These are phyloP conservation scores for Nitzschia putrida DNA, from an alignment of 108 stramenopile genomes.

Conservation along the genomic window DNA sequence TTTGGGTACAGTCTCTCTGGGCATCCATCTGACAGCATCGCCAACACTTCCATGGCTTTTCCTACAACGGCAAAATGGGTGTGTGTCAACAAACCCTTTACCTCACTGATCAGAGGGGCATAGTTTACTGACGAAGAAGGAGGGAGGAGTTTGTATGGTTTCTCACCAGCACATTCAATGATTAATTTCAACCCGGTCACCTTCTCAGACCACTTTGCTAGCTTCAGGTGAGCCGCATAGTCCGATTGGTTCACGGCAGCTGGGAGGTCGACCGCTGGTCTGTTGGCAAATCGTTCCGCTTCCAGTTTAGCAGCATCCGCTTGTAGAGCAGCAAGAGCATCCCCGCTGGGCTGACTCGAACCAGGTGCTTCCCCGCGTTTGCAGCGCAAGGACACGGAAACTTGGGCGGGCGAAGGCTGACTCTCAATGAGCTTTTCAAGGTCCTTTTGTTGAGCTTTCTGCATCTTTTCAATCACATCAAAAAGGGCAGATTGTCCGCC, in stretches of 20 bases:
- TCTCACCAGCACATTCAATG: conserved; percentile 74
- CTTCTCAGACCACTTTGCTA: conserved; percentile 85
- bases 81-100: conserved; percentile 71
- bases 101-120: conserved; percentile 64
- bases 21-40: conserved; percentile 85
- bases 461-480: conserved; percentile 65
- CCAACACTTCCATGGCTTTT: conserved; percentile 71
- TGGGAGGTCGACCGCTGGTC: conserved; percentile 75
- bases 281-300: conserved; percentile 57
- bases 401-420: conserved; percentile 47
- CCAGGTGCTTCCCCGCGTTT: conserved; percentile 4
- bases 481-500: conserved; percentile 68
- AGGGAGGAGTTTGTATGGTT: conserved; percentile 75
- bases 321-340: conserved; percentile 61
- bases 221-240: conserved; percentile 62
- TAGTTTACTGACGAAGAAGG: conserved; percentile 69
- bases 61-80: conserved; percentile 84
- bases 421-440: conserved; percentile 62
- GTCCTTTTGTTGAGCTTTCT: conserved; percentile 71
- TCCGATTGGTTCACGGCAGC: conserved; percentile 58
- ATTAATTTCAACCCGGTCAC: conserved; percentile 77
- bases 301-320: conserved; percentile 57
- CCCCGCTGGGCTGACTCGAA: conserved; percentile 35
- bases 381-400: conserved; percentile 45
- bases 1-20: conserved; percentile 76